These are phyloP conservation scores for Podospora sp. DNA, from an alignment of 495 filamentous ascomycete species.

Conservation along the genomic window DNA sequence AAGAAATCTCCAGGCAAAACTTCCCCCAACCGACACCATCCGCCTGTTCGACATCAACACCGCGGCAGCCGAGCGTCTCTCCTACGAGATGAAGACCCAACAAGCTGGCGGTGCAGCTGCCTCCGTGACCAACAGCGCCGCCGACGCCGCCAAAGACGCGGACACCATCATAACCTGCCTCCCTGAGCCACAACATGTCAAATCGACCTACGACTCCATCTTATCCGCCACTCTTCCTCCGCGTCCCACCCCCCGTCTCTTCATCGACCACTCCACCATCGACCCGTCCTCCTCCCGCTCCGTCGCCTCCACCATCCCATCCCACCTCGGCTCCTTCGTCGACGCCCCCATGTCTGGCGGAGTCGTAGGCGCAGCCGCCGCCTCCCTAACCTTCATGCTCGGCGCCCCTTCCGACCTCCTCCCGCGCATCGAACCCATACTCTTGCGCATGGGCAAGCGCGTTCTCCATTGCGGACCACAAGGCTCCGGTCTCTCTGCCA, in stretches of 20 bases:
- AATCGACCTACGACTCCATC: conserved; percentile 68
- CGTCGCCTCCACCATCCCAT: conserved; percentile 63
- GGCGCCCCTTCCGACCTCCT: conserved; percentile 65
- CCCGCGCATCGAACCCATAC: conserved; percentile 60
- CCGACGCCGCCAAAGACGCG: conserved; percentile 69
- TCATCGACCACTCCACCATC: conserved; percentile 86
- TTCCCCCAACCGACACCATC: conserved; percentile 68
- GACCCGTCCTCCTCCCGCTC: conserved; percentile 75
- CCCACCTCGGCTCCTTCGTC: conserved; percentile 63
- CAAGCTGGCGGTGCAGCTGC: conserved; percentile 54
- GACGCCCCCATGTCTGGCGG: conserved; percentile 88
- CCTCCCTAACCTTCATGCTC: conserved; percentile 84
- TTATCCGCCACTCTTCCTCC: conserved; percentile 48
- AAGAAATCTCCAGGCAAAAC: conserved; percentile 78
- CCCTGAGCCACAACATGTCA: conserved; percentile 78
- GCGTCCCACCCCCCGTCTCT: conserved; percentile 55
- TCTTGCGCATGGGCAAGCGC: conserved; percentile 79
- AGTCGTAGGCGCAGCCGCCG: conserved; percentile 76
- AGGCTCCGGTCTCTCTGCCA: conserved; percentile 78
- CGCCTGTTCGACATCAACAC: conserved; percentile 75
- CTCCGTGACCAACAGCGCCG: conserved; percentile 58
- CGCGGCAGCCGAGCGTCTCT: conserved; percentile 60
- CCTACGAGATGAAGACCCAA: conserved; percentile 57
- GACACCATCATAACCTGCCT: conserved; percentile 78
- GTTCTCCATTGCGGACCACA: conserved; percentile 80